Percentiles rank a stretch among this genome's conserved stretches.
Evolutionary conservation across 2,329 filamentous ascomycete genomes (phyloP).

Genomic region (Neurospora sp.): DNA sequence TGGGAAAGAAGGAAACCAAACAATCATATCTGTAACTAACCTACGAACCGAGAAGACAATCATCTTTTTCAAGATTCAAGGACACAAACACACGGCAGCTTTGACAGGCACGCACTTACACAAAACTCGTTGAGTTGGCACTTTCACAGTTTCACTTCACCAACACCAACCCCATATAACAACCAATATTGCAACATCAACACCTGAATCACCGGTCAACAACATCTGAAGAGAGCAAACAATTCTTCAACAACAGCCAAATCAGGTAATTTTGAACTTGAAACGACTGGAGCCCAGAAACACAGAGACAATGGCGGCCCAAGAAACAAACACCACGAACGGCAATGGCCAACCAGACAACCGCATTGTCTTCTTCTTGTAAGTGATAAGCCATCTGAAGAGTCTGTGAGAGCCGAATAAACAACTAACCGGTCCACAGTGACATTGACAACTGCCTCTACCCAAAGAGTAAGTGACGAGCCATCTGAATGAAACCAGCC

Average conservation of each 20-base stretch:
- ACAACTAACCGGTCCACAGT: conserved; percentile 49
- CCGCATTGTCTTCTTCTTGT: conserved; percentile 33
- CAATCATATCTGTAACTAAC: not conserved
- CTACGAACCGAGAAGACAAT: not conserved
- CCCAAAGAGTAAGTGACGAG: conserved; percentile 56
- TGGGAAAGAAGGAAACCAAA: not conserved
- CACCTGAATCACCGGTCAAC: not conserved
- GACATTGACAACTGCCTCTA: conserved; percentile 99
- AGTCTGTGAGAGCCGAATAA: not conserved
- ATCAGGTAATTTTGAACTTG: not conserved
- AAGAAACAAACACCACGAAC: not conserved
- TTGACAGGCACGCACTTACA: not conserved
- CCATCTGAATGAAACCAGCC: no score
- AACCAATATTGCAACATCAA: not conserved
- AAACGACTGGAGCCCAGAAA: no score
- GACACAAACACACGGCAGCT: not conserved
- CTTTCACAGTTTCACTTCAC: not conserved
- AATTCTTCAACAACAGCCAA: not conserved
- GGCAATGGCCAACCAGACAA: conserved; percentile 14
- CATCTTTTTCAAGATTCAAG: not conserved
- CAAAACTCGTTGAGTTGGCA: not conserved
- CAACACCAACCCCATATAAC: not conserved
- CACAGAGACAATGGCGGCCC: not conserved
- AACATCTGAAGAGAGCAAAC: not conserved
- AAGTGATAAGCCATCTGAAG: conserved; percentile 13